These are phyloP conservation scores for Hirsutella thompsonii DNA, from an alignment of 2,329 filamentous ascomycete genomes.

Conservation along the genomic window DNA sequence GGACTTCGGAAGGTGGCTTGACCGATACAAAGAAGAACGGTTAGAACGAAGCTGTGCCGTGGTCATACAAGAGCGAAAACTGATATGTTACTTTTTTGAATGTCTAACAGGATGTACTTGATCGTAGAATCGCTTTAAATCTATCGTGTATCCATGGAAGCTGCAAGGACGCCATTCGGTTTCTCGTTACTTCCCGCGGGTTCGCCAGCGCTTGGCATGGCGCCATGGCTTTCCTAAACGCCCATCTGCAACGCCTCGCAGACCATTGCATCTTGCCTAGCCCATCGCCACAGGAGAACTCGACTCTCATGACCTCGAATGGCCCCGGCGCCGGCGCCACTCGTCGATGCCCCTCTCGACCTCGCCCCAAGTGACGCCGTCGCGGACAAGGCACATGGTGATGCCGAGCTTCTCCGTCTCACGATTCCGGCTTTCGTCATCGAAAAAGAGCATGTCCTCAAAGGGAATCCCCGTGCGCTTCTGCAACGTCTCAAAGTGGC, in stretches of 20 bases:
- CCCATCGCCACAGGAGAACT: no score
- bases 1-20: no score
- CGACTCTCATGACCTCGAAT: no score
- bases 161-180: no score
- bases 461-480: slow-evolving; percentile 58
- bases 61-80: no score
- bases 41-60: no score
- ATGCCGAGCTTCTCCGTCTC: slow-evolving; percentile 73
- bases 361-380: slow-evolving; percentile 66
- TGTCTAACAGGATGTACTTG: no score
- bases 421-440: slow-evolving; percentile 77
- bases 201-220: background rate
- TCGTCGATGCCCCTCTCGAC: slow-evolving; percentile 66
- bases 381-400: slow-evolving; percentile 68
- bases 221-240: background rate
- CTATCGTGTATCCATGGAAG: no score
- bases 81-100: no score
- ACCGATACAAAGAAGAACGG: no score
- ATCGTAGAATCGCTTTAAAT: no score
- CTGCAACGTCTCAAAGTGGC: slow-evolving; percentile 66
- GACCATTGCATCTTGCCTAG: background rate
- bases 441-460: slow-evolving; percentile 89
- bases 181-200: background rate
- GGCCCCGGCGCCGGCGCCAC: slow-evolving; percentile 64
- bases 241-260: background rate